Evolutionary conservation across 2,329 filamentous ascomycete species (phyloP).

Genomic region (Phialophora chinensis): DNA sequence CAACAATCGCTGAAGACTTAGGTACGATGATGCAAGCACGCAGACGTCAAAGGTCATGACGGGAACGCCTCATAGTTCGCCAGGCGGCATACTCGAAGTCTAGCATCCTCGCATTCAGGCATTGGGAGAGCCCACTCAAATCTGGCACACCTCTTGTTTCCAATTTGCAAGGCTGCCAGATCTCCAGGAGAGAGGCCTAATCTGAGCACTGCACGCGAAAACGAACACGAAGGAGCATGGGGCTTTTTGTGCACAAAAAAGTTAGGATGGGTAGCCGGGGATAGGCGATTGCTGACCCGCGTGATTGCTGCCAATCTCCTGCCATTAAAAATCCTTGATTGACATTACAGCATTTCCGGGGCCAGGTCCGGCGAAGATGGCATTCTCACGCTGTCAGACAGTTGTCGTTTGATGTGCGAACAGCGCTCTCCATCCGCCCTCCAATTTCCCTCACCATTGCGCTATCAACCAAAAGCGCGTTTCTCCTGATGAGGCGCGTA

Average conservation of each 20-base stretch:
- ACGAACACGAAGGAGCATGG: constrained; percentile 8
- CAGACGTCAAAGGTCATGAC: background rate
- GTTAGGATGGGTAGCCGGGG: background rate
- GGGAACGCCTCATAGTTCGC: background rate
- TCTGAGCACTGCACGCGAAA: constrained; percentile 5
- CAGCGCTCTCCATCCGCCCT: constrained; percentile 3
- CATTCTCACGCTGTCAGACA: constrained; percentile 3
- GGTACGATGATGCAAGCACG: constrained; percentile 1
- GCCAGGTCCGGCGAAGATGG: background rate
- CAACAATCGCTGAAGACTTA: background rate
- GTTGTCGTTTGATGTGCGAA: background rate
- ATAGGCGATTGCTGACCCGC: constrained; percentile 5
- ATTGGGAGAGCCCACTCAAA: background rate
- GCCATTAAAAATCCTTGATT: background rate
- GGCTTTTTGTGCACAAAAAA: background rate
- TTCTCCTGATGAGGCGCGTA: background rate
- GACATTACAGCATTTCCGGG: background rate
- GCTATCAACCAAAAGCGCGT: constrained; percentile 3
- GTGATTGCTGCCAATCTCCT: constrained; percentile 11
- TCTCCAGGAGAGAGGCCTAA: constrained; percentile 9
- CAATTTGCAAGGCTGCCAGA: background rate
- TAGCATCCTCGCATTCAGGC: background rate
- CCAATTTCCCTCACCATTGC: constrained; percentile 16
- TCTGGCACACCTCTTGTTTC: background rate
- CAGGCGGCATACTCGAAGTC: background rate